A percentile compares a stretch with the other conserved stretches of the same genome.
Evolutionary conservation across 208 protist genomes (phyloP).

Genomic region (Entamoeba moshkovskii): DNA sequence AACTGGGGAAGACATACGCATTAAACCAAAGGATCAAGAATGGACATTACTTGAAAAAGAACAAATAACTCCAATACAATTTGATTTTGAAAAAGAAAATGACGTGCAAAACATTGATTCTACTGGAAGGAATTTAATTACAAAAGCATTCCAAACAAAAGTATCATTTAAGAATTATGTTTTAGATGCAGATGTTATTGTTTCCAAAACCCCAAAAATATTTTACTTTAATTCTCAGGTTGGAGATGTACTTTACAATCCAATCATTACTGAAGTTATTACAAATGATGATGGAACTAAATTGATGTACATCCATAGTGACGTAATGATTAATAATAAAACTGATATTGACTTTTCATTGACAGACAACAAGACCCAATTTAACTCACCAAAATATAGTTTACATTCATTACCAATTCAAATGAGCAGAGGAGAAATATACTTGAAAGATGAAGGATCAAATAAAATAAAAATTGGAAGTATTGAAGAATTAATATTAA

Average conservation of each 20-base stretch:
- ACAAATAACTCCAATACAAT: not conserved
- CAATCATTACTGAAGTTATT: not conserved
- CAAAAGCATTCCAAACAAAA: not conserved
- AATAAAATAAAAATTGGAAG: not conserved
- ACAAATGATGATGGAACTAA: not conserved
- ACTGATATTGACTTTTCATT: not conserved
- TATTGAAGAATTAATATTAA: not conserved
- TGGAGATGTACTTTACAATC: not conserved
- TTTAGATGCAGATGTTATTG: not conserved
- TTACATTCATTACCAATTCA: not conserved
- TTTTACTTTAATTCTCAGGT: not conserved
- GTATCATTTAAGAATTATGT: not conserved
- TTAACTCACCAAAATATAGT: not conserved
- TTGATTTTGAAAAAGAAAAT: not conserved
- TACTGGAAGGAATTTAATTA: not conserved
- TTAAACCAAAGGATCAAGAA: not conserved
- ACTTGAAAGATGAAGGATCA: not conserved
- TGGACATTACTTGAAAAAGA: not conserved
- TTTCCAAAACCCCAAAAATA: not conserved
- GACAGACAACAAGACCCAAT: not conserved
- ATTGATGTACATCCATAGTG: not conserved
- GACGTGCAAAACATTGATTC: not conserved
- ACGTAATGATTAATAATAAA: not conserved
- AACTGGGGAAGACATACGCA: not conserved
- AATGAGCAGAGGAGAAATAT: not conserved